A percentile compares a stretch with the other conserved stretches of the same genome.
Conservation (phyloP, 129 eudicot species). For the Solidago caesia region DNA sequence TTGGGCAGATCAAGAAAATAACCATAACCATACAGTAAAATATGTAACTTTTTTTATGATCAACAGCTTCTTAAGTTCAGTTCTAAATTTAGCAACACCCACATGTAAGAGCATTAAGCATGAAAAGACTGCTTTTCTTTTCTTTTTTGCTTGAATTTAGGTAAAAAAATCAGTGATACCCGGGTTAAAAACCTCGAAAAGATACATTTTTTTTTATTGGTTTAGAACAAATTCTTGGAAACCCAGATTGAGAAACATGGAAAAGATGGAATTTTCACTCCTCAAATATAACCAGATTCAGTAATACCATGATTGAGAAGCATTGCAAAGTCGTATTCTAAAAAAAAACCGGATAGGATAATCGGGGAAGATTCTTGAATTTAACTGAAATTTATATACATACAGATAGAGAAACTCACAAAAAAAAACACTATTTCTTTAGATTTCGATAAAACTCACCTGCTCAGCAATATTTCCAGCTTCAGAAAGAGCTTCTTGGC, state of each 20-base stretch:
- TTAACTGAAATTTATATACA: neutral
- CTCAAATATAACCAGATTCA: no score
- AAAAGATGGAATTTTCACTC: neutral
- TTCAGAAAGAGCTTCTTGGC: constrained; percentile 90
- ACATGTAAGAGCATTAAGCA: constrained; percentile 8
- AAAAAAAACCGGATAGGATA: constrained; percentile 16
- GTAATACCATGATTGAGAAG: no score
- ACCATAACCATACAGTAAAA: constrained; percentile 1
- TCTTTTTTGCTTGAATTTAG: neutral
- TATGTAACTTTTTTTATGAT: neutral
- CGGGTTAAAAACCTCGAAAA: neutral
- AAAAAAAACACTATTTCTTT: no score
- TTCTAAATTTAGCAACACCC: constrained; percentile 3
- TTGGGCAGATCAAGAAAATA: constrained; percentile 29
- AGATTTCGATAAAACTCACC: constrained; percentile 39
- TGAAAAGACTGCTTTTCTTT: neutral
- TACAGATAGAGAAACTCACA: no score
- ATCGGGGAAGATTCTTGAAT: constrained; percentile 1
- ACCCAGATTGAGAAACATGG: constrained; percentile 1
- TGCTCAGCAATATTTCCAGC: constrained; percentile 99
- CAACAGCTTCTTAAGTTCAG: neutral
- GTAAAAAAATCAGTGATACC: neutral
- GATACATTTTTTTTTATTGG: neutral
- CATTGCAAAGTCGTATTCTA: no score
- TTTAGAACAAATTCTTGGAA: neutral